Base-by-base conservation (phyloP, 306 rosid genomes). In the Castanopsis chinensis region DNA sequence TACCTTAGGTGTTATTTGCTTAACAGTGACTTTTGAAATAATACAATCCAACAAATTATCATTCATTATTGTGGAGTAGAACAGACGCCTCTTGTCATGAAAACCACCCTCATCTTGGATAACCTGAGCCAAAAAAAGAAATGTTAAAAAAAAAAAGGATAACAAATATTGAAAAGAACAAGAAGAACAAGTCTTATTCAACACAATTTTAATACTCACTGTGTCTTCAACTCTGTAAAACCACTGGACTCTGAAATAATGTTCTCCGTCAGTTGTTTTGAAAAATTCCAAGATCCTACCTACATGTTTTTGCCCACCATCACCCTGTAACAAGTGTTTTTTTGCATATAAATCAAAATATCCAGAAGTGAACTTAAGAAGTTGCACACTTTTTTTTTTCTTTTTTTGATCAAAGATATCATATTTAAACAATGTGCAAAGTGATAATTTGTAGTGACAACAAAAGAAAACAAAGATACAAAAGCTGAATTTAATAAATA, bases 181-280 rank as follows among this genome's bases (percentile, higher is more conserved):
- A 43, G 79, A 76, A 69, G 59, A 63, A 71, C 70, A 83, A 43
- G 79, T 49, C 61, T 72, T 61, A 54, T 72, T 72, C 77, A 45
- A 75, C 17, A 52, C 69, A 45, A 56, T 41, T 69, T 32, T 54
- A 13, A 83, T 71, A 76, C 91, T 91, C 87, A 94, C 99, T 28
- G 99, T 94, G 83, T 94, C 97, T 90, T 94, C 91, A 83, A 91
- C 88, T 79, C 89, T 84, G 79, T 91, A 94, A 89, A 92, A 94
- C 99, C 99, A 94, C 78, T 92, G 99, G 75, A 87, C 97, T 84
- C 97, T 87, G 80, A 94, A 92, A 86, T 91, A 92, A 30, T 85
- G 80, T 80, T 85, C 82, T 55, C 83, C 86, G 68, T 86, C 81
- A 63, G 92, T 87, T 86, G 97, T 91, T 76, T 84, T 88, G 71